Percentiles rank a stretch among this genome's conserved stretches.
Conservation (phyloP, 345 rosid species). For the Carallia brachiata region DNA sequence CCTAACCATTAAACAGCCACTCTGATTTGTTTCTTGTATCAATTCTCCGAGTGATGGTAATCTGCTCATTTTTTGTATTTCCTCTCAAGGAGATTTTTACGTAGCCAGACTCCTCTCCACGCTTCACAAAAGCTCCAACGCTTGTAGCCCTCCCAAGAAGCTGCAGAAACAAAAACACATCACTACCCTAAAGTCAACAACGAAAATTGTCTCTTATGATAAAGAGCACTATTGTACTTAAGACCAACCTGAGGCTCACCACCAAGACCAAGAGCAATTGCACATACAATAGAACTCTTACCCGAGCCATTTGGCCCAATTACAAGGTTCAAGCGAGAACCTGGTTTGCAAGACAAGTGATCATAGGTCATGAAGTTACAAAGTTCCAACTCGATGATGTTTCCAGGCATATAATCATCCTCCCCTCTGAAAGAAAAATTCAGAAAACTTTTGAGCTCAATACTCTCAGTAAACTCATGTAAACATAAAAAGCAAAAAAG, state of each 20-base stretch:
- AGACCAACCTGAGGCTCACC: conserved; percentile 84
- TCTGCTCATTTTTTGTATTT: conserved; percentile 43
- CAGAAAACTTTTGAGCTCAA: neutral
- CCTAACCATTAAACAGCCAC: conserved; percentile 79
- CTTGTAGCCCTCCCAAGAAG: conserved; percentile 88
- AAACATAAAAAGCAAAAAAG: too few relatives aligned
- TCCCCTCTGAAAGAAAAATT: conserved; percentile 54
- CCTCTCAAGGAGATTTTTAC: conserved; percentile 80
- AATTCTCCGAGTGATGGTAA: conserved; percentile 64
- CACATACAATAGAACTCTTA: conserved; percentile 94
- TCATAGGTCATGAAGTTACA: conserved; percentile 87
- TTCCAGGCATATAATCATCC: conserved; percentile 87
- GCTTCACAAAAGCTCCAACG: conserved; percentile 89
- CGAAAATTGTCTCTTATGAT: conserved; percentile 2
- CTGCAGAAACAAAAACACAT: conserved; percentile 36
- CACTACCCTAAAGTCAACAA: neutral
- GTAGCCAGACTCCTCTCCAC: conserved; percentile 73
- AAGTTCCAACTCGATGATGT: conserved; percentile 80
- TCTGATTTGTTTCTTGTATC: conserved; percentile 82
- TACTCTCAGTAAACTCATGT: neutral
- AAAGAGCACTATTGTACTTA: conserved; percentile 11
- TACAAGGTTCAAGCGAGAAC: conserved; percentile 80
- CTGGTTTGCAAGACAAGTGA: conserved; percentile 74
- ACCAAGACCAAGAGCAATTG: conserved; percentile 91
- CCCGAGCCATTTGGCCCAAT: conserved; percentile 98